Evolutionary conservation across 2,329 filamentous ascomycete genomes (phyloP).

Genomic region (Ophiostoma pallidulum): DNA sequence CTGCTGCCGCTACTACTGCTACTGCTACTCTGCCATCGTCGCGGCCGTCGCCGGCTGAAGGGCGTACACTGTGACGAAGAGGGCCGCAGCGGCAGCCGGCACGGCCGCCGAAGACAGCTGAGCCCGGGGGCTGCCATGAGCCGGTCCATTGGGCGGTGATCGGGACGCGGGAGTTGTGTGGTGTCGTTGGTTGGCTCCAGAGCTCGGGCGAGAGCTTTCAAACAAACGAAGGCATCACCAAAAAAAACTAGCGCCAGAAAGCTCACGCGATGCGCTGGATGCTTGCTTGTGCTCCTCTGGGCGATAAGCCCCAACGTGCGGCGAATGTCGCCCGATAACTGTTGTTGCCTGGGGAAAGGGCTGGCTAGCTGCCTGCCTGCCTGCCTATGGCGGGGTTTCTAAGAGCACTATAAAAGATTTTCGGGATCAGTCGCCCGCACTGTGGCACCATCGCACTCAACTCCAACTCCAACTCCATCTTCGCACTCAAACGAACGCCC

Average conservation of each 20-base stretch:
- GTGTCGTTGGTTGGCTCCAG: neutral
- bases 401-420: neutral
- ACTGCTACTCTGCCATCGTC: constrained; percentile 2
- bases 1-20: neutral
- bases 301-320: constrained; percentile 7
- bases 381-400: neutral
- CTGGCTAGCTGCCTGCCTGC: neutral
- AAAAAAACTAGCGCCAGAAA: neutral
- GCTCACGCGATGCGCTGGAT: neutral
- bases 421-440: neutral
- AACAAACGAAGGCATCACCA: too few relatives aligned
- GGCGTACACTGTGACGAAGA: too few relatives aligned
- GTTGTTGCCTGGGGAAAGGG: constrained; percentile 1
- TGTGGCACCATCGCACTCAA: neutral
- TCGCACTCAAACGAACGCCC: neutral
- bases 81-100: neutral
- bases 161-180: neutral
- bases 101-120: constrained; percentile 4
- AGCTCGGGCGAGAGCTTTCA: too few relatives aligned
- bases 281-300: neutral
- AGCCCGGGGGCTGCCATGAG: constrained; percentile 12
- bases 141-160: constrained; percentile 11
- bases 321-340: constrained; percentile 6
- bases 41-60: neutral
- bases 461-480: neutral